Conservation (phyloP, 495 filamentous ascomycete genomes). For the Podospora didyma region DNA sequence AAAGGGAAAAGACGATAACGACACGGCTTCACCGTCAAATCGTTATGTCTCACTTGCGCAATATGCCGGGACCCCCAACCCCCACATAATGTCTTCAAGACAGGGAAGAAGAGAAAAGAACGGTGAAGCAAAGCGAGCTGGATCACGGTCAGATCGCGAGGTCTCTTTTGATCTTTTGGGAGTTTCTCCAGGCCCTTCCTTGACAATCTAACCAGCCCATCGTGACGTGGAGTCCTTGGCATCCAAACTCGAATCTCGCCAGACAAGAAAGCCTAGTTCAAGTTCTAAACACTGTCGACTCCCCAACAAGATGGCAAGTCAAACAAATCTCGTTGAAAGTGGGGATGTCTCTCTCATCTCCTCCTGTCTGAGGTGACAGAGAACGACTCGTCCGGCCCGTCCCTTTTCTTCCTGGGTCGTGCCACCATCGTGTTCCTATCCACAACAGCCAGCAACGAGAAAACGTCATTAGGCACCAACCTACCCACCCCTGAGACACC, state of each 20-base stretch:
- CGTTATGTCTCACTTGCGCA: not conserved
- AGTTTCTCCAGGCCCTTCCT: no score
- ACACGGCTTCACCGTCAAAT: not conserved
- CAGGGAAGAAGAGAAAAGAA: not conserved
- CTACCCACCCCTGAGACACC: no score
- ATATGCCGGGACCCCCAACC: not conserved
- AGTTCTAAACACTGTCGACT: no score
- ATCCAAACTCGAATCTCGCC: no score
- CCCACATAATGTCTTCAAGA: not conserved
- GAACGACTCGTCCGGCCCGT: slow-evolving; percentile 1
- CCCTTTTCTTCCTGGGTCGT: not conserved
- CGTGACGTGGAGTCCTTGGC: no score
- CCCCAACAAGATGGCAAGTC: no score
- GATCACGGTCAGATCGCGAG: not conserved
- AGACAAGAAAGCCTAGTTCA: no score
- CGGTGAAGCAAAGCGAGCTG: not conserved
- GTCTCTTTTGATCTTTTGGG: not conserved
- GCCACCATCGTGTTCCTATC: not conserved
- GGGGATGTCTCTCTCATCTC: not conserved
- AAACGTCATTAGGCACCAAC: not conserved
- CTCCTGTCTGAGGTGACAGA: not conserved
- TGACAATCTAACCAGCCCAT: no score
- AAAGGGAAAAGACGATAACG: not conserved
- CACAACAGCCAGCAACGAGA: not conserved
- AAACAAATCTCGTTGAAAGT: no score